Evolutionary conservation across 768 basidiomycete genomes (phyloP).

Genomic region (Trametes cubensis): DNA sequence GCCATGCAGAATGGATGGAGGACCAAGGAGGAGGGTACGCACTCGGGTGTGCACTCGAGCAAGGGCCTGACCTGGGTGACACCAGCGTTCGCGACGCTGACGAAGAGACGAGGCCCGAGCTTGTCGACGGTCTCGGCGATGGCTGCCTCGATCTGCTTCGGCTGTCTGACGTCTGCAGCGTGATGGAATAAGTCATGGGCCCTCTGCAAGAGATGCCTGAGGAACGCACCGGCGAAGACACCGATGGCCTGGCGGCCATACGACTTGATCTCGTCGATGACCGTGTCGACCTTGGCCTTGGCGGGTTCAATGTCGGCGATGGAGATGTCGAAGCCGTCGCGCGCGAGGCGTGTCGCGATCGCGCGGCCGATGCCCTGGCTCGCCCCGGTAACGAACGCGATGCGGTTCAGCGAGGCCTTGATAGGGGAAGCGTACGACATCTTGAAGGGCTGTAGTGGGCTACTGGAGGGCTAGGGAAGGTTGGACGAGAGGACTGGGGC

Average conservation of each 20-base stretch:
- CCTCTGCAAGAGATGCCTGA: background rate
- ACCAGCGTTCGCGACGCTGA: constrained; percentile 38
- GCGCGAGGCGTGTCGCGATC: constrained; percentile 49
- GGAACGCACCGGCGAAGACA: constrained; percentile 31
- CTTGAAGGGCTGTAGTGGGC: background rate
- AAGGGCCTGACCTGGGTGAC: constrained; percentile 35
- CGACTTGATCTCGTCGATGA: constrained; percentile 34
- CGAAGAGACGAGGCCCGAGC: constrained; percentile 34
- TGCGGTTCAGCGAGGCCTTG: constrained; percentile 34
- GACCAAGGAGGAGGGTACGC: constrained; percentile 2
- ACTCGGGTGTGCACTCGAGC: constrained; percentile 37
- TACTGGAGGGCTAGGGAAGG: background rate
- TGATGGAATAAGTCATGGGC: too few species aligned
- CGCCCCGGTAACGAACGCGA: constrained; percentile 49
- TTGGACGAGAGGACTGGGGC: background rate
- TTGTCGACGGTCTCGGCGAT: constrained; percentile 35
- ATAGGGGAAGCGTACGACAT: constrained; percentile 29
- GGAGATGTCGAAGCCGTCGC: constrained; percentile 50
- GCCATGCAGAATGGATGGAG: background rate
- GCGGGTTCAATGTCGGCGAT: constrained; percentile 45
- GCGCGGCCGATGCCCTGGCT: constrained; percentile 52
- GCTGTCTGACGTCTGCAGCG: constrained; percentile 31
- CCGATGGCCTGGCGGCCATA: constrained; percentile 36
- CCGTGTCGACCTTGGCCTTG: constrained; percentile 28
- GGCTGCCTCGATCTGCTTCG: constrained; percentile 35